Conservation (phyloP, 345 rosid species). For the Capsella bursapastoris region DNA sequence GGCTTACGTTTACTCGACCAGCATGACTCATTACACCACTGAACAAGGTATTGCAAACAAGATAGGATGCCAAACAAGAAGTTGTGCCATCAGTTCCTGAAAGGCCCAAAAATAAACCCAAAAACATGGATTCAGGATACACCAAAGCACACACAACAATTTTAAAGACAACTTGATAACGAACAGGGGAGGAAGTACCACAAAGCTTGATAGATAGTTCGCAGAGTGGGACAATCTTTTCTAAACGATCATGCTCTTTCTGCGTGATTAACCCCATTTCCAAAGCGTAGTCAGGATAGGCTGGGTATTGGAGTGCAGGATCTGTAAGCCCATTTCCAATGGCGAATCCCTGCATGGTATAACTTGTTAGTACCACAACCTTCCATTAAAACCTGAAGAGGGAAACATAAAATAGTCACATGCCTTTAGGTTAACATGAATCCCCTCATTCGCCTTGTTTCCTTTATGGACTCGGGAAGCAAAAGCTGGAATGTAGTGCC, state of each 20-base stretch:
- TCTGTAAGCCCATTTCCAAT: constrained; percentile 98
- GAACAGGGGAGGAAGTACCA: constrained; percentile 52
- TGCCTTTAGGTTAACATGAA: constrained; percentile 90
- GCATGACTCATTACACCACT: constrained; percentile 65
- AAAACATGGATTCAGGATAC: constrained; percentile 10
- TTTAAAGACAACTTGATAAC: constrained; percentile 10
- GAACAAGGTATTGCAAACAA: constrained; percentile 90
- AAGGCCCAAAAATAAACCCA: constrained; percentile 23
- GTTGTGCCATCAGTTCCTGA: constrained; percentile 94
- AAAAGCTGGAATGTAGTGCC: constrained; percentile 98
- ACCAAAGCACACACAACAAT: constrained; percentile 7
- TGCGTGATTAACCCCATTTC: constrained; percentile 77
- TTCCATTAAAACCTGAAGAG: constrained; percentile 7
- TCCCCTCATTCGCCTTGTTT: constrained; percentile 91
- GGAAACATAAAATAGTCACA: constrained; percentile 10
- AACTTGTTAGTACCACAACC: constrained; percentile 30
- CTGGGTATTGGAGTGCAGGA: constrained; percentile 90
- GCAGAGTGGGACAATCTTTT: constrained; percentile 85
- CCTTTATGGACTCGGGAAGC: constrained; percentile 90
- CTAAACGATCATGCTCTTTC: constrained; percentile 60
- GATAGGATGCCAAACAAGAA: constrained; percentile 94
- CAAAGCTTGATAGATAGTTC: constrained; percentile 90
- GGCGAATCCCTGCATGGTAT: constrained; percentile 81
- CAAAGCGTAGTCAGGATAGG: constrained; percentile 96
- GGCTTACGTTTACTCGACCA: constrained; percentile 75